Evolutionary conservation across 139 green algal genomes (phyloP), one percentile per base, ranked within the genome.

Genomic region (Gonium pectorale): DNA sequence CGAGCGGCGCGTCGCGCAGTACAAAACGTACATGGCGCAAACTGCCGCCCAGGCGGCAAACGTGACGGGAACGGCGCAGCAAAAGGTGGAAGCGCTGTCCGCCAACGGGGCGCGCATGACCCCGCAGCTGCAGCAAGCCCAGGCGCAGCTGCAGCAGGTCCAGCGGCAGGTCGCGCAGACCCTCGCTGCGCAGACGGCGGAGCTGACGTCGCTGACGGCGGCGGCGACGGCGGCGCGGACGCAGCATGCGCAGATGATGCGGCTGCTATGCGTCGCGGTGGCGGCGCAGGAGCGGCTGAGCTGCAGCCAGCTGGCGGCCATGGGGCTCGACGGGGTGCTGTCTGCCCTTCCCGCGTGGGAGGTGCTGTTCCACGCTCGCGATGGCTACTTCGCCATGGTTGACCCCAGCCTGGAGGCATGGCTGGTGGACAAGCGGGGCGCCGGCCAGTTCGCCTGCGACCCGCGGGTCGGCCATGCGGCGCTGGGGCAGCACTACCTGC

Each of bases 371-470:
- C 11, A 60, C 38, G 40, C 66, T 19, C 56, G 56, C 8, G 74
- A 59, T 27, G 56, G 74, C 38, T 17, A 60, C 8, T 40, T 81
- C 3, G 24, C 31, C 3, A 46, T 66, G n/a, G 75, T 49, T 17
- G 75, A 83, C 60, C 75, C 75, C n/a, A 64, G 60, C 41, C 60
- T 83, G 60, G 75, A 83, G 75, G 41, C 43, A 19, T 83, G 75
- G 75, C 75, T 83, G 11, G 35, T 54, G 60, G 75, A 83, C 60
- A n/a, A 52, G 8, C 22, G 31, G 41, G 75, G n/a, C 1, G 41
- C 75, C 7, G 52, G 52, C n/a, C 41, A 46, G 37, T 83, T 83
- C 43, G 41, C n/a, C 5, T n/a, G 5, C 27, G 60, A 83, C 60
- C 75, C 75, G 27, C 75, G 75, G 60, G 41, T 63, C 31, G 75